These are phyloP conservation scores for Leccinum olivaceopallidum DNA, from an alignment of 768 basidiomycete genomes.

Conservation along the genomic window DNA sequence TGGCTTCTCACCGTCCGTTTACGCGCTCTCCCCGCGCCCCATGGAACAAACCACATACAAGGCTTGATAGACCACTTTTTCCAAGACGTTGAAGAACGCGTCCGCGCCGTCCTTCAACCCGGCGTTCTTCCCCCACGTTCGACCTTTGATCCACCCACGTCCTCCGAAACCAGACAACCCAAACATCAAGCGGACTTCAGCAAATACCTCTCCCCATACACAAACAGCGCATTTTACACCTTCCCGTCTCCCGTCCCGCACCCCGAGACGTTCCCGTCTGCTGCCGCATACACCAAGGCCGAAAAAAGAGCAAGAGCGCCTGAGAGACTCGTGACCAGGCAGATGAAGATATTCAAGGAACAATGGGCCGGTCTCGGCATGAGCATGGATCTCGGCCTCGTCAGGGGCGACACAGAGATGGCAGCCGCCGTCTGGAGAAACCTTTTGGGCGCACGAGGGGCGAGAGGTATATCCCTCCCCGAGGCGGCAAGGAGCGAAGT, in stretches of 20 bases:
- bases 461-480: slow-evolving; percentile 57
- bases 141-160: slow-evolving; percentile 2
- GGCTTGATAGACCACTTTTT: slow-evolving; percentile 94
- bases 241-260: slow-evolving; percentile 27
- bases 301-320: slow-evolving; percentile 52
- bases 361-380: slow-evolving; percentile 86
- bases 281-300: slow-evolving; percentile 29
- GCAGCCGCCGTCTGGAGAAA: slow-evolving; percentile 92
- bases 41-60: slow-evolving; percentile 72
- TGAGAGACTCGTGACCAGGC: slow-evolving; percentile 76
- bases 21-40: slow-evolving; percentile 71
- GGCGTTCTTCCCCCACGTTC: slow-evolving; percentile 32
- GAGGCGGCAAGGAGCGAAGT: slow-evolving; percentile 6
- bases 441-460: slow-evolving; percentile 81
- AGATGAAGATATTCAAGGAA: slow-evolving; percentile 91
- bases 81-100: slow-evolving; percentile 87
- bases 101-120: slow-evolving; percentile 77
- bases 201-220: slow-evolving; percentile 25
- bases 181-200: slow-evolving; percentile 25
- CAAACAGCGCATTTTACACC: slow-evolving; percentile 27
- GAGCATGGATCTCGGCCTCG: slow-evolving; percentile 76
- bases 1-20: slow-evolving; percentile 90
- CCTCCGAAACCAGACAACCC: slow-evolving; percentile 12
- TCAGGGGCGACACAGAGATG: slow-evolving; percentile 77
- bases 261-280: slow-evolving; percentile 29